Percentiles rank a stretch among this genome's conserved stretches.
Evolutionary conservation across 768 basidiomycete species (phyloP).

Genomic region (Mycena amicta): DNA sequence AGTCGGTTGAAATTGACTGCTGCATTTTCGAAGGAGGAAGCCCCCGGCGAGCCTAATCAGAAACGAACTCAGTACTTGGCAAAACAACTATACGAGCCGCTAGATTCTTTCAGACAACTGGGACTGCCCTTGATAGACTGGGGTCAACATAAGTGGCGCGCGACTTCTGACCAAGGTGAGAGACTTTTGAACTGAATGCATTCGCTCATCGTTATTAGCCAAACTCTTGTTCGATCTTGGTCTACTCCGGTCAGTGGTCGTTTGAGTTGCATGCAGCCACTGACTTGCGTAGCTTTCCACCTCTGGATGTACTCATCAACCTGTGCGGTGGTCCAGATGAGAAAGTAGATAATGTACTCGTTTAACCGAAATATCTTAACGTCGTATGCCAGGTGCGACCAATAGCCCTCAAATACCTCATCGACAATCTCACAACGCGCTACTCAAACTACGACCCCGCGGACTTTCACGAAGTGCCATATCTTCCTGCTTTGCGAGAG

Average conservation of each 20-base stretch:
- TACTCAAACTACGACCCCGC: constrained; percentile 64
- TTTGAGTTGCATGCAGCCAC: too few species aligned
- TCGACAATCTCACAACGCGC: constrained; percentile 67
- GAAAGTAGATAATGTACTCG: constrained; percentile 31
- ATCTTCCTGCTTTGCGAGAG: constrained; percentile 73
- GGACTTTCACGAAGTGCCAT: constrained; percentile 61
- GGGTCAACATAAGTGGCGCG: constrained; percentile 82
- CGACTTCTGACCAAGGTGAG: constrained; percentile 84
- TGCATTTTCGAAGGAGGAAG: constrained; percentile 69
- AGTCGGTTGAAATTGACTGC: constrained; percentile 65
- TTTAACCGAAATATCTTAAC: too few species aligned
- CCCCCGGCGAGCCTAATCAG: constrained; percentile 23
- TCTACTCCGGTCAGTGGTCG: constrained; percentile 43
- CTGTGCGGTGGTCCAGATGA: constrained; percentile 64
- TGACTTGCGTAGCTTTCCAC: constrained; percentile 45
- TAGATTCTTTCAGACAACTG: constrained; percentile 68
- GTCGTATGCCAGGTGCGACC: constrained; percentile 47
- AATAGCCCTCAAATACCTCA: constrained; percentile 77
- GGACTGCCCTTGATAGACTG: constrained; percentile 87
- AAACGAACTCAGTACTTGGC: constrained; percentile 61
- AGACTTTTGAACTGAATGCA: not conserved
- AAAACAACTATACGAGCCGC: constrained; percentile 83
- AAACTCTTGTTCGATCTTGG: constrained; percentile 79
- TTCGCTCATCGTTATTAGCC: constrained; percentile 45
- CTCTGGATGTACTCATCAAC: constrained; percentile 62